These are phyloP conservation scores for Ensete ventricosum DNA, from an alignment of 176 grass and related monocot species.

Conservation along the genomic window DNA sequence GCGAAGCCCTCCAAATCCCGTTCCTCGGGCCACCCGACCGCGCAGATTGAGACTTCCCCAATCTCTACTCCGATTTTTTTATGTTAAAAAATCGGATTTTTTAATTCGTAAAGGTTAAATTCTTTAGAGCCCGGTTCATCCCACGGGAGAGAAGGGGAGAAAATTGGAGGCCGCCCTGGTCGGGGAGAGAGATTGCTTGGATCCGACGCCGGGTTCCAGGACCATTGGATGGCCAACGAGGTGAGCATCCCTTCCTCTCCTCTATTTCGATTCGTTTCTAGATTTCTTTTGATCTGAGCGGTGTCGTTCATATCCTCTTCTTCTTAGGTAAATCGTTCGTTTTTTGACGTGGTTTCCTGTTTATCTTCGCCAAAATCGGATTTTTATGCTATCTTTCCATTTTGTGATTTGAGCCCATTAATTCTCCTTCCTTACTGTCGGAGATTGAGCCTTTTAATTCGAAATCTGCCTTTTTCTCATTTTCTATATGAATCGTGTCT, in stretches of 20 bases:
- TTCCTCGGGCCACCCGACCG: background rate
- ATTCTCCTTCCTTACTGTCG: background rate
- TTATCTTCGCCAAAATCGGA: background rate
- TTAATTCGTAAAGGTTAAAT: background rate
- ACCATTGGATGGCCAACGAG: background rate
- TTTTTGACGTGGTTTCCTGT: background rate
- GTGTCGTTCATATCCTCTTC: too few relatives aligned
- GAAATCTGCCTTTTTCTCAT: background rate
- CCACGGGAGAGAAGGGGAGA: background rate
- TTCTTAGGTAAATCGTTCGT: background rate
- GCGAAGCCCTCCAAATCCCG: background rate
- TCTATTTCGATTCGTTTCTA: background rate
- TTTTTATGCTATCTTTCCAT: background rate
- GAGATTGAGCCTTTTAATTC: background rate
- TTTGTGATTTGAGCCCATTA: too few relatives aligned
- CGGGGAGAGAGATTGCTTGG: background rate
- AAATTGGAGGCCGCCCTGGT: background rate
- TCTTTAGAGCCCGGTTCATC: background rate
- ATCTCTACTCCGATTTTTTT: background rate
- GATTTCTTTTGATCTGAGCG: background rate
- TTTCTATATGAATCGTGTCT: background rate
- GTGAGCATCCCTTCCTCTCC: background rate
- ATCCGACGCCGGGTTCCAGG: background rate
- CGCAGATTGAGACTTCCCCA: background rate
- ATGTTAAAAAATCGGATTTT: background rate